Evolutionary conservation across 2,329 filamentous ascomycete genomes (phyloP).

Genomic region (Neopestalotiopsis clavispora): DNA sequence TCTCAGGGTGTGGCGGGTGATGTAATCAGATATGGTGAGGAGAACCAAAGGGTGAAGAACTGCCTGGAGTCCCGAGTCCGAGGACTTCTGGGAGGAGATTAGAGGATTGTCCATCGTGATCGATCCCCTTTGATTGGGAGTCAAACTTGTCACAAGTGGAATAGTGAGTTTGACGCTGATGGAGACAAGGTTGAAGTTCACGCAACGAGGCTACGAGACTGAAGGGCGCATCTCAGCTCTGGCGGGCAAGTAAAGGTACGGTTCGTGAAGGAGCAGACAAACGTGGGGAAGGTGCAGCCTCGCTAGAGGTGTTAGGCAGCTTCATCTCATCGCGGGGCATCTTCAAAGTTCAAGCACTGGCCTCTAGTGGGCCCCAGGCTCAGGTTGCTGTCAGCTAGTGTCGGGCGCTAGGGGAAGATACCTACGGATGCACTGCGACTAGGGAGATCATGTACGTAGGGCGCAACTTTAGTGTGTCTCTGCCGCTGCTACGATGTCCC

Average conservation of each 20-base stretch:
- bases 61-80: conserved; percentile 77
- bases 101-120: conserved; percentile 63
- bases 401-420: background rate
- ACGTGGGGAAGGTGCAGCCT: conserved; percentile 15
- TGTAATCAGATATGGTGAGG: conserved; percentile 95
- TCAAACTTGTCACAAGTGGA: background rate
- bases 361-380: background rate
- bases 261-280: background rate
- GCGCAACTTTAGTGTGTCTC: background rate
- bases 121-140: background rate
- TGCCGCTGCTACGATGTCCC: background rate
- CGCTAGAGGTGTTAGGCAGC: conserved; percentile 3
- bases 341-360: background rate
- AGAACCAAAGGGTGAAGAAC: conserved; percentile 93
- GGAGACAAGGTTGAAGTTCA: background rate
- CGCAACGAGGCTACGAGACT: background rate
- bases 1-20: conserved; percentile 86
- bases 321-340: background rate
- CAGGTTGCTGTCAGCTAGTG: background rate
- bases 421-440: background rate
- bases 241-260: background rate
- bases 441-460: background rate
- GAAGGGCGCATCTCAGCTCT: background rate
- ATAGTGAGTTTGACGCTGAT: background rate
- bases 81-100: conserved; percentile 68